Evolutionary conservation across 179 eudicot genomes (phyloP).

Genomic region (Amaranthus tricolor): DNA sequence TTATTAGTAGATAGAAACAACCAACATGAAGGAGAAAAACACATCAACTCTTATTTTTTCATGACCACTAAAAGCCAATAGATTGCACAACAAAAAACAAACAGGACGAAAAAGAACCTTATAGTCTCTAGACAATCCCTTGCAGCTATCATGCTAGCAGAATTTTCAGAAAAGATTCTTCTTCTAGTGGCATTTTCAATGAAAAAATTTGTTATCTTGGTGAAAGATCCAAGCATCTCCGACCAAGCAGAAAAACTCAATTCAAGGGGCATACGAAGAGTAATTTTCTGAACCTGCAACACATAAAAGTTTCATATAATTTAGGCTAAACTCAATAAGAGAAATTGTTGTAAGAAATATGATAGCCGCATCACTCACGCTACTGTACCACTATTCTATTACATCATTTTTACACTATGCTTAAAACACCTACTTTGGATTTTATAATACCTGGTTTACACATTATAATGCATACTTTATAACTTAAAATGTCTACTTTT

Average conservation of each 20-base stretch:
- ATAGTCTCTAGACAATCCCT: constrained; percentile 60
- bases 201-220: constrained; percentile 43
- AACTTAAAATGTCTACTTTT: no score
- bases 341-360: not conserved
- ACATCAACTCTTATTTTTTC: not conserved
- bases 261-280: constrained; percentile 42
- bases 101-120: constrained; percentile 42
- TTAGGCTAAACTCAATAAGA: constrained; percentile 1
- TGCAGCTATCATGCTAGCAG: constrained; percentile 42
- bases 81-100: not conserved
- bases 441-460: no score
- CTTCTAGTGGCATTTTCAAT: constrained; percentile 33
- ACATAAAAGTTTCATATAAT: constrained; percentile 3
- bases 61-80: not conserved
- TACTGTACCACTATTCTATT: no score
- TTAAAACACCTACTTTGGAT: not conserved
- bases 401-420: not conserved
- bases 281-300: constrained; percentile 56
- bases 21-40: no score
- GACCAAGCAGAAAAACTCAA: constrained; percentile 60
- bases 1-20: no score
- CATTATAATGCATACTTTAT: no score
- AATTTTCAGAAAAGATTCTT: constrained; percentile 32
- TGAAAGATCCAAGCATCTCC: constrained; percentile 54
- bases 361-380: no score